Percentiles rank a stretch among this genome's conserved stretches.
Conservation (phyloP, 257 asterid genomes). For the Leptodermis oblonga region DNA sequence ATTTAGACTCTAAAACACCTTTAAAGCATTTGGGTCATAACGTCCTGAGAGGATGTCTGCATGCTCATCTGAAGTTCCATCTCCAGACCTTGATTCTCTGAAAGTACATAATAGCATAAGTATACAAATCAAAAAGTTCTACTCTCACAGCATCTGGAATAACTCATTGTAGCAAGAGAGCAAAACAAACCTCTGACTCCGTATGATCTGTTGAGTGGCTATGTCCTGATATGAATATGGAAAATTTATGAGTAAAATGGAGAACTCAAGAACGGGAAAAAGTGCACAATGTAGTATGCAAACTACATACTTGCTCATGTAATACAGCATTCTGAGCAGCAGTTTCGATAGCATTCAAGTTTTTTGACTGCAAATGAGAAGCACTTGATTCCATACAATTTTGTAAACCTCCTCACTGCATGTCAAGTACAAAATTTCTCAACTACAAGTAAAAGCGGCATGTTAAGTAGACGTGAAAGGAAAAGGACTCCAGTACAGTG, state of each 20-base stretch:
- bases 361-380: slow-evolving; percentile 32
- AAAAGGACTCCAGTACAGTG: background rate
- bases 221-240: slow-evolving; percentile 60
- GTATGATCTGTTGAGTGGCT: slow-evolving; percentile 76
- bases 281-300: slow-evolving; percentile 7
- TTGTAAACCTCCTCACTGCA: slow-evolving; percentile 14
- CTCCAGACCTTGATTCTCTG: slow-evolving; percentile 57
- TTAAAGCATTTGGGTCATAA: slow-evolving; percentile 70
- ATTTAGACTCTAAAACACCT: slow-evolving; percentile 39
- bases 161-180: slow-evolving; percentile 1
- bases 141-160: slow-evolving; percentile 3
- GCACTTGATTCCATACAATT: slow-evolving; percentile 26
- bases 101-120: slow-evolving; percentile 22
- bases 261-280: slow-evolving; percentile 10
- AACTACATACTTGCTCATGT: slow-evolving; percentile 70
- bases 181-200: slow-evolving; percentile 67
- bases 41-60: slow-evolving; percentile 73
- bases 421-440: background rate
- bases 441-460: background rate
- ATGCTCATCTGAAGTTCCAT: slow-evolving; percentile 40
- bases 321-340: slow-evolving; percentile 77
- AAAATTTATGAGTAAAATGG: slow-evolving; percentile 18
- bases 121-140: slow-evolving; percentile 12
- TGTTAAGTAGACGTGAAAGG: too few species aligned
- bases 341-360: slow-evolving; percentile 50